Evolutionary conservation across 345 rosid species (phyloP).

Genomic region (Eutrema heterophyllum): DNA sequence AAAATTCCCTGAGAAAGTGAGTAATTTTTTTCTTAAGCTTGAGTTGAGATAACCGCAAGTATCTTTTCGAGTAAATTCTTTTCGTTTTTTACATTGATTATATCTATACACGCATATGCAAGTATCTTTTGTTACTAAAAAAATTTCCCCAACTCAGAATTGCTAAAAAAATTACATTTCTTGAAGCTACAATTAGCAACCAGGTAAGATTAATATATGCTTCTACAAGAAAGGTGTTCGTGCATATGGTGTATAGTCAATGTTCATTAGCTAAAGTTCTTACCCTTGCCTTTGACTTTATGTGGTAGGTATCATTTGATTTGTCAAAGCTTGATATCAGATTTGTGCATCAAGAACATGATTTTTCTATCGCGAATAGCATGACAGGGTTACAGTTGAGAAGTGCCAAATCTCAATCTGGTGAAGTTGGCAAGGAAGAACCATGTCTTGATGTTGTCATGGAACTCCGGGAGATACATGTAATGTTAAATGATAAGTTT

Average conservation of each 20-base stretch:
- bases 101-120: neutral
- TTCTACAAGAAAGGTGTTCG: neutral
- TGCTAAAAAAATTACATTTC: neutral
- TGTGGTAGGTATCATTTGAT: conserved; percentile 60
- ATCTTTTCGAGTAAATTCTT: neutral
- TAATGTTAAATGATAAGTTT: conserved; percentile 28
- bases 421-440: conserved; percentile 70
- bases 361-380: conserved; percentile 59
- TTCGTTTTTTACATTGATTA: neutral
- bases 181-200: neutral
- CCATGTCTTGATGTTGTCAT: conserved; percentile 72
- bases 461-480: conserved; percentile 85
- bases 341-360: conserved; percentile 63
- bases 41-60: conserved; percentile 15
- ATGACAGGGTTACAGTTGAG: conserved; percentile 73
- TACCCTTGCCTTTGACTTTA: conserved; percentile 15
- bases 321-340: conserved; percentile 78
- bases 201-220: neutral
- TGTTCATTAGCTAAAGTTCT: neutral
- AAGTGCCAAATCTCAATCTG: conserved; percentile 53
- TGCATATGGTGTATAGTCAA: neutral
- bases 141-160: too few species aligned
- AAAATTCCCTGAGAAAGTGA: conserved; percentile 83
- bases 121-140: too few species aligned
- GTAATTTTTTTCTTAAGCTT: conserved; percentile 15